Evolutionary conservation across 148 eudicot species (phyloP), one percentile per base, ranked within the genome.

Genomic region (Pouteria glomerata): DNA sequence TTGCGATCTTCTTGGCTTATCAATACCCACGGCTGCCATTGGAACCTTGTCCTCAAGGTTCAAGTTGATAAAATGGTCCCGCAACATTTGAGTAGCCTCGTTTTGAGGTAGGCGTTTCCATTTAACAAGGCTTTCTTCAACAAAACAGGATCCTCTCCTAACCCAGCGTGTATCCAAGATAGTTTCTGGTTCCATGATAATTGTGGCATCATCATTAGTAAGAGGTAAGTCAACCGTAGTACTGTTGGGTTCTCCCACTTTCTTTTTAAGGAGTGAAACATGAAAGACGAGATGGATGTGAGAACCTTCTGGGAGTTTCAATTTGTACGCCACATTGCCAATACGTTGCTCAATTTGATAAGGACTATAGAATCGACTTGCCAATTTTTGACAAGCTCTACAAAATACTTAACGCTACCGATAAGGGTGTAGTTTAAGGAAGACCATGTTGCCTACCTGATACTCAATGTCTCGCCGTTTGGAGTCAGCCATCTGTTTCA

Each of bases 381-480:
- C n/a, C n/a, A n/a, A n/a, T n/a, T n/a, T n/a, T n/a, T 24, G 29
- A 57, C 4, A 57, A 23, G 39, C 19, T 6, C 41, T 7, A 4
- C 23, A 2, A 60, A 60, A 60, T 2, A 60, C 19, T 10, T 41
- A 10, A 14, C 14, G 64, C 23, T 60, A 26, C 19, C 41, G 41
- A 60, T 31, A 60, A 12, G 64, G 64, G n/a, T 60, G 64, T 7
- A 12, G 39, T 33, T 60, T 60, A 6, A 60, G 42, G 18, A 60
- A 31, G 16, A 60, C 64, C 19, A 15, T 13, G 33, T 60, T 42
- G 3, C 64, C 64, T 37, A 13, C 41, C 2, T 60, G 41, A 31
- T 11, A 60, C n/a, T 60, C 39, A n/a, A 60, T 19, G n/a, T 60
- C 64, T 6, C 64, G 64, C 41, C 64, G 34, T n/a, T 31, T 60